Evolutionary conservation across 78 protist species (phyloP).

Genomic region (slime mould (Dictyostelium discoideum)): DNA sequence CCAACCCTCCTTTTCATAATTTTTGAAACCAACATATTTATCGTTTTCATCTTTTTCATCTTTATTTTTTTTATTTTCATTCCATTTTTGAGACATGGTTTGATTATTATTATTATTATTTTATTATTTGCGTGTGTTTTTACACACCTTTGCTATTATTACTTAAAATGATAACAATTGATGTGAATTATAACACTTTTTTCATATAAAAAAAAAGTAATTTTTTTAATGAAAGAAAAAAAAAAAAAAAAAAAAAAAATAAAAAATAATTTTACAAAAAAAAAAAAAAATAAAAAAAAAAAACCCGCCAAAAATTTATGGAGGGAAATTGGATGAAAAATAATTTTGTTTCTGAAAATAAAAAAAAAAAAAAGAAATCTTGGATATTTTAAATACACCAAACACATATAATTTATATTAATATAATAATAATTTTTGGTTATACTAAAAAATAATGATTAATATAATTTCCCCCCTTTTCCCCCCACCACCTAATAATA

Average conservation of each 20-base stretch:
- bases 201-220: too few species aligned
- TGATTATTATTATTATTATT: background rate
- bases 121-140: background rate
- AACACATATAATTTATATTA: background rate
- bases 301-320: background rate
- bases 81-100: slow-evolving; percentile 8
- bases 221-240: background rate
- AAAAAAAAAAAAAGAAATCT: background rate
- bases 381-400: background rate
- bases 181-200: background rate
- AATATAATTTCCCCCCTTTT: background rate
- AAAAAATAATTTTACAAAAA: background rate
- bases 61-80: slow-evolving; percentile 3
- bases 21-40: slow-evolving; percentile 4
- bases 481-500: background rate
- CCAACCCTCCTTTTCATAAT: slow-evolving; percentile 46
- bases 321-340: background rate
- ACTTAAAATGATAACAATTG: background rate
- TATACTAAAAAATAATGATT: background rate
- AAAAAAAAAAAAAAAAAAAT: background rate
- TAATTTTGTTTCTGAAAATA: background rate
- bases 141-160: background rate
- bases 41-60: background rate
- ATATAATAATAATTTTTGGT: too few species aligned
- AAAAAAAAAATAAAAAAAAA: background rate